phyloP scores from a whole-genome alignment of 805 yeast species.

The Zygosaccharomyces bailii region DNA sequence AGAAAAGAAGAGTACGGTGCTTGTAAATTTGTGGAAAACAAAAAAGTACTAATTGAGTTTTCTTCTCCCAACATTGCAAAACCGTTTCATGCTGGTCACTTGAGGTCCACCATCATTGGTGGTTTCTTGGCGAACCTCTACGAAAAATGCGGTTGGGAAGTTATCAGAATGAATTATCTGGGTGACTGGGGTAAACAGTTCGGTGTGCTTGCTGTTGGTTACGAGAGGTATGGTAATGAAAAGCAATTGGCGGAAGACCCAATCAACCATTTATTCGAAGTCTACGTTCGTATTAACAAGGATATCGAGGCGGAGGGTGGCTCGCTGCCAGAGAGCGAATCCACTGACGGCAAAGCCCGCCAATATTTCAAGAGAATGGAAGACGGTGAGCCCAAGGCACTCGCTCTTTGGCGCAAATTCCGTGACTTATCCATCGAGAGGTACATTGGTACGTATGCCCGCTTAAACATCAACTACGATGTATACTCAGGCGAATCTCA shows the following conservation, averaged over 20 bases:
- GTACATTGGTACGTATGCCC: slow-evolving; percentile 83
- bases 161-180: slow-evolving; percentile 83
- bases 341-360: slow-evolving; percentile 81
- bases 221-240: slow-evolving; percentile 77
- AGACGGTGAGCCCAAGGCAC: slow-evolving; percentile 81
- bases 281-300: slow-evolving; percentile 81
- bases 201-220: slow-evolving; percentile 93
- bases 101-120: slow-evolving; percentile 96
- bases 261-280: slow-evolving; percentile 90
- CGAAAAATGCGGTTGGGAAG: slow-evolving; percentile 91
- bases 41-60: slow-evolving; percentile 78
- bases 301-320: slow-evolving; percentile 62
- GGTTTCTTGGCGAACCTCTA: slow-evolving; percentile 89
- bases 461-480: slow-evolving; percentile 86
- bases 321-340: slow-evolving; percentile 41
- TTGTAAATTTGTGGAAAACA: slow-evolving; percentile 66
- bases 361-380: slow-evolving; percentile 88
- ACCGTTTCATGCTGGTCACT: slow-evolving; percentile 99
- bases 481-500: slow-evolving; percentile 94
- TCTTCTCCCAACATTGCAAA: slow-evolving; percentile 98
- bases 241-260: slow-evolving; percentile 72
- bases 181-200: slow-evolving; percentile 99
- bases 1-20: slow-evolving; percentile 65
- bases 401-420: slow-evolving; percentile 78
- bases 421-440: slow-evolving; percentile 86